Percentiles rank a stretch among this genome's conserved stretches.
These are phyloP conservation scores for Rubus idaeus DNA, from an alignment of 306 rosid genomes.

Conservation along the genomic window DNA sequence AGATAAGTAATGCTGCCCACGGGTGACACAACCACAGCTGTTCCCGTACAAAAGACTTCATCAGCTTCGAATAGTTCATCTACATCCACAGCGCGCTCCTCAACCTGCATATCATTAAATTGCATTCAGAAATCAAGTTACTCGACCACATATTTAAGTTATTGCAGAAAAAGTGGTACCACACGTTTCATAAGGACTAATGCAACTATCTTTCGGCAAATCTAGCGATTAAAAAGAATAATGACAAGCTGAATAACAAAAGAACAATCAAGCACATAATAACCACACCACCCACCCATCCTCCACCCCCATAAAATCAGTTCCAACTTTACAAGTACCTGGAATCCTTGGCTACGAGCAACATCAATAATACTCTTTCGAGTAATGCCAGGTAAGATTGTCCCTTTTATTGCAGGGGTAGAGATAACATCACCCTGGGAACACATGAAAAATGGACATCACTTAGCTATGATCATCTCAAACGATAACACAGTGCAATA, in stretches of 20 bases:
- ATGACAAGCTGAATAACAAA: background rate
- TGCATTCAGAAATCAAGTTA: background rate
- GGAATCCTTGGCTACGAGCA: slow-evolving; percentile 82
- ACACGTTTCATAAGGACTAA: background rate
- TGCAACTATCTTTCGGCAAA: slow-evolving; percentile 8
- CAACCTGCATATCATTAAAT: slow-evolving; percentile 61
- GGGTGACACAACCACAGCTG: slow-evolving; percentile 97
- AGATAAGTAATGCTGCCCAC: slow-evolving; percentile 88
- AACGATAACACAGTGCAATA: background rate
- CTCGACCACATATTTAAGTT: background rate
- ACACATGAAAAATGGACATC: slow-evolving; percentile 17
- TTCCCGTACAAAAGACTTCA: slow-evolving; percentile 95
- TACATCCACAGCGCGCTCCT: slow-evolving; percentile 82
- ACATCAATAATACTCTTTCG: slow-evolving; percentile 94
- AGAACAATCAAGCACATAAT: slow-evolving; percentile 1
- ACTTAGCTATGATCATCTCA: slow-evolving; percentile 1
- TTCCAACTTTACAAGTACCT: slow-evolving; percentile 71
- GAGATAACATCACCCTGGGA: slow-evolving; percentile 66
- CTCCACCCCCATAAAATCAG: background rate
- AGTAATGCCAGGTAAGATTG: slow-evolving; percentile 95
- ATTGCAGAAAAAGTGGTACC: background rate
- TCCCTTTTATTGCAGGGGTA: slow-evolving; percentile 89
- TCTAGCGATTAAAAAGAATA: slow-evolving; percentile 7
- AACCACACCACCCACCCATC: background rate
- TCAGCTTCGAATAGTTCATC: slow-evolving; percentile 91